Evolutionary conservation across 2,329 filamentous ascomycete species (phyloP), one percentile per base, ranked within the genome.

Genomic region (Alternaria arbusti): DNA sequence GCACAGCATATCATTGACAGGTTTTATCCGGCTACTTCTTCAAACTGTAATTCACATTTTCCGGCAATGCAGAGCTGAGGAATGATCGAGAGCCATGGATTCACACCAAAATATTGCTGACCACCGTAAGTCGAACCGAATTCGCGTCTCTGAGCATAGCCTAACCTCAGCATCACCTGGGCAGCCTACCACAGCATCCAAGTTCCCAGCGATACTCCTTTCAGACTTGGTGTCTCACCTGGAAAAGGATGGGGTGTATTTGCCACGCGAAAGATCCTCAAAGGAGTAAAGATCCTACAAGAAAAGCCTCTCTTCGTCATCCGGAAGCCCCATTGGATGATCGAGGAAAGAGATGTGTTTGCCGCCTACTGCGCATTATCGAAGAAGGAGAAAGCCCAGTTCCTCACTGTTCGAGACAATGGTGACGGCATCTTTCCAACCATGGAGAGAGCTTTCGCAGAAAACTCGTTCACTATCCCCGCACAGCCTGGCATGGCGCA

Each of bases 161-260:
- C 46, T 49, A 49, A 49, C 15, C 46, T 26, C 46, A 17, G 22
- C 13, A 36, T 32, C 12, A 36, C 32, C 32, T 36, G 15, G 15
- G 32, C 32, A 64, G 61, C 61, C 20, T 61, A 64, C 61, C 23
- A 32, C 44, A 56, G 25, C 32, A 49, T 65, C 26, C 45, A 49
- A n/a, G 30, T 66, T 12, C 54, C 64, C 30, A 11, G 1, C 13
- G 15, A 58, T 25, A 52, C 57, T 17, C 57, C 64, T 11, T 55
- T 64, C 30, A 51, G 30, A 15, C 44, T 64, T 8, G 25, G 51
- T 43, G n/a, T 61, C 20, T 54, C 61, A 25, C 46, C 61, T 17
- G 57, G 57, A 9, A 57, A 54, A 61, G 64, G 64, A 56, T 66
- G 57, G 45, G 64, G 61, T 20, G 52, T 49, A 17, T 66, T 64